Evolutionary conservation across 2,329 filamentous ascomycete genomes (phyloP), one percentile per base, ranked within the genome.

Genomic region (Penicillium sp.): DNA sequence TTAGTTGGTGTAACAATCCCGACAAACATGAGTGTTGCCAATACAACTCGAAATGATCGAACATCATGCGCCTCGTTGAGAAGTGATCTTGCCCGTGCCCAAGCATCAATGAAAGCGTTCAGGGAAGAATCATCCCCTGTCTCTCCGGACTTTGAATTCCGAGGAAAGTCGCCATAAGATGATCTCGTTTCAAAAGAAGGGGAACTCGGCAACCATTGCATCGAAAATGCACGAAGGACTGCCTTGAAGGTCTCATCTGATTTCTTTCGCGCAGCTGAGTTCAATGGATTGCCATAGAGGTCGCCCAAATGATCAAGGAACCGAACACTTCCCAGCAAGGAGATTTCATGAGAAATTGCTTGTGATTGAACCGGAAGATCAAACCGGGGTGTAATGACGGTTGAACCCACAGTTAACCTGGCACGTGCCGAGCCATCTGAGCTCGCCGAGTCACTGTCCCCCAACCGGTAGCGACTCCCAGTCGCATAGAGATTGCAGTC

Each of bases 261-360:
- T 42, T 58, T 53, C 43, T 30, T 61, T 33, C 53, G 55, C 2
- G 55, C 58, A 19, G 36, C 16, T 3, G 22, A 26, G 10, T 43
- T 57, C 16, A 64, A 26, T 10, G 50, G 50, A 30, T 67, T 67
- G 7, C 60, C 63, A 25, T 65, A 67, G 1, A 67, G 50, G 14
- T 56, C 56, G 31, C 57, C 56, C 26, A 67, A 63, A 53, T 67
- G 64, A 40, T 67, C 65, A 12, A 67, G 50, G 12, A 67, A 67
- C 7, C 59, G 59, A 17, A 60, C 49, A 25, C 60, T 59, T 5
- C 65, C 65, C 2, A 62, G 19, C 11, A 64, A 22, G 10, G 61
- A 63, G n/a, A 64, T 59, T 6, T 45, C 36, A 4, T 56, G 31
- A 2, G 14, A 16, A 4, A 22, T 33, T 40, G 31, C 33, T 14